phyloP scores from a whole-genome alignment of 148 eudicot genomes.

The Beta vulgaris region DNA sequence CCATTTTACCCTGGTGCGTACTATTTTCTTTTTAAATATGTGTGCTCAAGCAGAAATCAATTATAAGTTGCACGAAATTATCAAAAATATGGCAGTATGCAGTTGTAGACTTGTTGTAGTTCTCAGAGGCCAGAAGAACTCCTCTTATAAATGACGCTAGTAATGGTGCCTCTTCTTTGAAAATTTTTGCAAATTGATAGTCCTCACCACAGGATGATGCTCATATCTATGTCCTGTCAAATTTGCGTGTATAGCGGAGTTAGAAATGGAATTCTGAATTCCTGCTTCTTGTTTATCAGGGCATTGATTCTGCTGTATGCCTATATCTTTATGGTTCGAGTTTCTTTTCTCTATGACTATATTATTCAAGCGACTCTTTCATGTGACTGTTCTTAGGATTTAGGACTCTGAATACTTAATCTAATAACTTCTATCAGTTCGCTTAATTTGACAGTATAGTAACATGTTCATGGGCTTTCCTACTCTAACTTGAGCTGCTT shows the following conservation, averaged over 20 bases:
- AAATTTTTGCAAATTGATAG: not conserved
- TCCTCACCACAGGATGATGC: not conserved
- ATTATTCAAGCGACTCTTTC: not conserved
- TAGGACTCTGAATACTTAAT: not conserved
- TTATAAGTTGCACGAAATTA: too few species aligned
- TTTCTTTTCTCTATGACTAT: not conserved
- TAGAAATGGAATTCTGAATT: not conserved
- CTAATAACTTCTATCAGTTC: not conserved
- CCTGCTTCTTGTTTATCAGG: not conserved
- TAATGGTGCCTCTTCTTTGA: not conserved
- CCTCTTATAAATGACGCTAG: not conserved
- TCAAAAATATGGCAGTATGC: not conserved
- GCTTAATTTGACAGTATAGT: not conserved
- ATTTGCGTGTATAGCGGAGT: not conserved
- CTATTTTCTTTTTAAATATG: too few species aligned
- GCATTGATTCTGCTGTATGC: not conserved
- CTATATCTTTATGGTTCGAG: not conserved
- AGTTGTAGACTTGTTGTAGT: too few species aligned
- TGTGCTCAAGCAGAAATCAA: too few species aligned
- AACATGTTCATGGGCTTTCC: conserved; percentile 10
- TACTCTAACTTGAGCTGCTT: conserved; percentile 27
- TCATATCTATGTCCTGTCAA: not conserved
- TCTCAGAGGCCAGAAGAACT: too few species aligned
- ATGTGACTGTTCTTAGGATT: conserved; percentile 1
- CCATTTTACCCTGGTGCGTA: too few species aligned